A percentile compares a stretch with the other conserved stretches of the same genome.
These are phyloP conservation scores for Xylaria acuta DNA, from an alignment of 495 filamentous ascomycete species.

Conservation along the genomic window DNA sequence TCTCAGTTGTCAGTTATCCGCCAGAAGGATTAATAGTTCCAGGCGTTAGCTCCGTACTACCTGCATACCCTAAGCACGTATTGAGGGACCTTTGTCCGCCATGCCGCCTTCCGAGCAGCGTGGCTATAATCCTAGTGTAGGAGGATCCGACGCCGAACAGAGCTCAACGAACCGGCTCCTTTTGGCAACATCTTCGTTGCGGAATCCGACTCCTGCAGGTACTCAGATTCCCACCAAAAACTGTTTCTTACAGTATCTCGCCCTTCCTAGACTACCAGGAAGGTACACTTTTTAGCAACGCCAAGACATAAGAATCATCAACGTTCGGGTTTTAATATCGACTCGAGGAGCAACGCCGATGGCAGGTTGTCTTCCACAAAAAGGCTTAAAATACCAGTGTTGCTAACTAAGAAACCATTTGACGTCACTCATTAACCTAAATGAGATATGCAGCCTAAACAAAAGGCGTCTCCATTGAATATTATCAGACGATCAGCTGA, in stretches of 20 bases:
- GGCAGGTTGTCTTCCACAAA: background rate
- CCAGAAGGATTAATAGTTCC: constrained; percentile 1
- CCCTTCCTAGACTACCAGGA: background rate
- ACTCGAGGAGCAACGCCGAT: background rate
- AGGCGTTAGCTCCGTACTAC: constrained; percentile 3
- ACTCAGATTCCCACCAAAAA: constrained; percentile 5
- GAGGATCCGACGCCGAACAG: constrained; percentile 3
- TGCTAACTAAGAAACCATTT: background rate
- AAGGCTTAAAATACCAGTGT: background rate
- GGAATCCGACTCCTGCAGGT: constrained; percentile 22
- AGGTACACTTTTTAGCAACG: background rate
- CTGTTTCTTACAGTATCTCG: background rate
- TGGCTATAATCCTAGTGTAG: background rate
- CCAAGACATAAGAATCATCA: background rate
- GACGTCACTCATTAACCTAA: background rate
- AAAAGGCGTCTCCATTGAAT: constrained; percentile 2
- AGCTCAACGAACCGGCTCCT: background rate
- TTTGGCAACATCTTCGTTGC: constrained; percentile 1
- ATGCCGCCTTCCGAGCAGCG: constrained; percentile 12
- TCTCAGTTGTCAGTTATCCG: background rate
- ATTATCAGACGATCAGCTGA: constrained; percentile 7
- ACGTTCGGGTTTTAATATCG: background rate
- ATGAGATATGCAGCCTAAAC: background rate
- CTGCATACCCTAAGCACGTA: background rate
- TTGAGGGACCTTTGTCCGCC: background rate